Base-by-base conservation (phyloP, 176 grass and related monocot species). In the Chloris gayana region DNA sequence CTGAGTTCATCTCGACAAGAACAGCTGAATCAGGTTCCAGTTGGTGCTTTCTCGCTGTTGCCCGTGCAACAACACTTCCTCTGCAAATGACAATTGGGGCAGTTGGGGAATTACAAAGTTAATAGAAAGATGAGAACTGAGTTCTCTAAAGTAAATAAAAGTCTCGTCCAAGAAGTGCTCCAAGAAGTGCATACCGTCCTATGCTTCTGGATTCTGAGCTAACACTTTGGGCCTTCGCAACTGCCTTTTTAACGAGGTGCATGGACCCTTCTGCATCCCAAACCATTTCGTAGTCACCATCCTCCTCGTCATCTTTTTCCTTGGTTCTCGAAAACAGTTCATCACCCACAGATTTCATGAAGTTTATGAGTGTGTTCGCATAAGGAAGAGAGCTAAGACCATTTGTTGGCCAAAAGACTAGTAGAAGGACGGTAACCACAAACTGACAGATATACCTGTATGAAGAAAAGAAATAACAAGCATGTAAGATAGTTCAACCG, bases 191-290 rank as follows among this genome's bases (percentile, higher is more conserved):
- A 64, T 86, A 97, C 89, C 94, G 82, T 59, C 87, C 87, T 34
- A 77, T 26, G 77, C 73, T 50, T 84, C 64, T 84, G 7, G 75
- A 69, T 29, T 97, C 84, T 76, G 86, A 71, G 73, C 67, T 90
- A 35, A 71, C 53, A 10, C 30, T 60, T 32, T 82, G 82, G 32
- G 35, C 30, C 51, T 68, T 91, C 57, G 56, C 11, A 19, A 26
- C 72, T 4, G 79, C 67, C 67, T 93, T 98, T 84, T 89, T 98
- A 44, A 98, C 83, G 12, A 95, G 90, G 61, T 95, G 92, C 96
- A 95, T 98, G 41, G 88, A 87, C 18, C 92, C 96, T 62, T 95
- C 96, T 24, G 92, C 96, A 79, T 98, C 96, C 87, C 87, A 98
- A 44, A 95, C 60, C 96, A 98, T 98, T 83, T 95, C 92, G 69